These are phyloP conservation scores for Blepharisma undulans DNA, from an alignment of 169 alveolate species.

Conservation along the genomic window DNA sequence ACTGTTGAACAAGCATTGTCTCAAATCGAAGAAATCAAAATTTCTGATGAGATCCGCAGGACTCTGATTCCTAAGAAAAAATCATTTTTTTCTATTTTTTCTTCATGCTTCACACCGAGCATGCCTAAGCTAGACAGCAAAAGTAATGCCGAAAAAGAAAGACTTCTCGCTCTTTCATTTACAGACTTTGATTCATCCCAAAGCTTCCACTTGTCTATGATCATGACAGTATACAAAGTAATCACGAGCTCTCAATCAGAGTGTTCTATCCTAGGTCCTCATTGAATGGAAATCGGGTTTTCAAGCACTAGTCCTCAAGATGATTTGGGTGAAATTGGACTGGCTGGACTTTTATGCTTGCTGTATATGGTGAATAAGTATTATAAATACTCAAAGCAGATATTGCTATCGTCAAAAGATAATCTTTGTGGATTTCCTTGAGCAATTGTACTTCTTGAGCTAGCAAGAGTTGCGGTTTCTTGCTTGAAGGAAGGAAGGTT, in stretches of 20 bases:
- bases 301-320: background rate
- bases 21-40: background rate
- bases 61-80: background rate
- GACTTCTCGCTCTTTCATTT: background rate
- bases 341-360: background rate
- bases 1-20: background rate
- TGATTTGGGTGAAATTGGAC: background rate
- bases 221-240: background rate
- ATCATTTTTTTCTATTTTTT: background rate
- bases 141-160: background rate
- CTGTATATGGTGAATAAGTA: background rate
- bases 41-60: background rate
- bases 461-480: background rate
- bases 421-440: background rate
- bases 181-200: background rate
- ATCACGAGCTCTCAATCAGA: background rate
- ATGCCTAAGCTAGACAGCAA: background rate
- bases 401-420: background rate
- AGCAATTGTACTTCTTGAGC: background rate
- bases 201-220: background rate
- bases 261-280: background rate
- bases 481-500: background rate
- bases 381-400: background rate
- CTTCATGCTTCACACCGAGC: background rate
- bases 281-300: constrained; percentile 28